Base-by-base conservation (phyloP, 306 rosid species). In the Casuarina glauca region DNA sequence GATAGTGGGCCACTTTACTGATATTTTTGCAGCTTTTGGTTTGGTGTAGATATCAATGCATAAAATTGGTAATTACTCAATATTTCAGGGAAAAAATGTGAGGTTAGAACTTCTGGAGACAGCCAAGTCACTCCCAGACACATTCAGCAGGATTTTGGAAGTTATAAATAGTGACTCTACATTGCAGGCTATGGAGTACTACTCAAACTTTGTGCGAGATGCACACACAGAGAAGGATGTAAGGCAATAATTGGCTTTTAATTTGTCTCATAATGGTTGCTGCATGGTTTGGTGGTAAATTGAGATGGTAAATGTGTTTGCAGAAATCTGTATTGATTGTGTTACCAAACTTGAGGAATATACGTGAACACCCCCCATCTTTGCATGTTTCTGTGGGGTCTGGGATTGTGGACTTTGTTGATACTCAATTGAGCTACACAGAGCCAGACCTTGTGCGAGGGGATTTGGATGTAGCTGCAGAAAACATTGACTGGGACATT, bases 401-500 rank as follows among this genome's bases (percentile, higher is more conserved):
- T 70, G 94, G 92, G 81, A 81, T 83, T 75, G 87, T 80, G 78
- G 84, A 79, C 82, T 77, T 85, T 54, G 84, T 58, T 41, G 72
- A 71, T 81, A 76, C 73, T 77, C 91, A 81, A 57, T 72, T 88
- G 64, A 83, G 79, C 79, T 70, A 84, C 74, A 54, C 74, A 58
- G 96, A 90, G 74, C 48, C 80, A 74, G 69, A 82, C 74, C 80
- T 73, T 83, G 82, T 19, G 20, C 66, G 52, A 48, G 72, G 43
- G 44, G 80, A 79, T 78, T 68, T 41, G 38, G 90, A 80, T 70
- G 64, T 77, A 73, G 82, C 79, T 79, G 86, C 78, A 35, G 84
- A 86, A 62, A 93, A 86, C 76, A 92, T 94, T 76, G 97, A 94
- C 85, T 94, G 98, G 98, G 96, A 89, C 80, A 87, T 94, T 83